These are phyloP conservation scores for Sherardia arvensis DNA, from an alignment of 257 asterid genomes.

Conservation along the genomic window DNA sequence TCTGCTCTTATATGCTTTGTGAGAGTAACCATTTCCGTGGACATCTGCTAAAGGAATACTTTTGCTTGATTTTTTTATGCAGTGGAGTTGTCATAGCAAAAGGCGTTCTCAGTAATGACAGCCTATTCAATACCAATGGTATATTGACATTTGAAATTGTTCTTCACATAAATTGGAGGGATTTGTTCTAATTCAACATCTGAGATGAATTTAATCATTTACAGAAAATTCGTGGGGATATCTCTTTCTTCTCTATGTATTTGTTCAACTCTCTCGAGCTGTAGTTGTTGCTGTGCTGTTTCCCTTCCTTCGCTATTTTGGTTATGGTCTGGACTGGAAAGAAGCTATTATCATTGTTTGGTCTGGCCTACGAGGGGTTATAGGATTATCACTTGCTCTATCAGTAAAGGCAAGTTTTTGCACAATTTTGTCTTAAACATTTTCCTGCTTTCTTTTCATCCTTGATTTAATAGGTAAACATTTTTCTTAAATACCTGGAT, in stretches of 20 bases:
- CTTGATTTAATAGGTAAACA: not conserved
- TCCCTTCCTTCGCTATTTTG: slow-evolving; percentile 73
- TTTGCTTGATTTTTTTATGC: slow-evolving; percentile 17
- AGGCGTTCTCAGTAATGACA: slow-evolving; percentile 48
- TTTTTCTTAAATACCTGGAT: too few species aligned
- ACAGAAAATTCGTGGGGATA: slow-evolving; percentile 90
- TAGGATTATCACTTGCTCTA: slow-evolving; percentile 72
- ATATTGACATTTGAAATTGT: not conserved
- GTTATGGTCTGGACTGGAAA: slow-evolving; percentile 90
- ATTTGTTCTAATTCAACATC: not conserved
- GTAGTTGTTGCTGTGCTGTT: slow-evolving; percentile 61
- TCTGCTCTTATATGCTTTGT: not conserved
- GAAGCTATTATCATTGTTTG: slow-evolving; percentile 83
- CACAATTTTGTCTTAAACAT: too few species aligned
- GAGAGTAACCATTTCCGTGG: not conserved
- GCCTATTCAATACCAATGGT: slow-evolving; percentile 59
- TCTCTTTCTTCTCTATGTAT: slow-evolving; percentile 63
- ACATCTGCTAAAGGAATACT: not conserved
- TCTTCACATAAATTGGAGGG: not conserved
- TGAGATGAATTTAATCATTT: slow-evolving; percentile 14
- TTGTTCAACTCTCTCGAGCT: slow-evolving; percentile 67
- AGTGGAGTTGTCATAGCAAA: slow-evolving; percentile 97
- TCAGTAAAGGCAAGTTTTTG: slow-evolving; percentile 65
- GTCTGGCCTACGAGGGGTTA: slow-evolving; percentile 97
- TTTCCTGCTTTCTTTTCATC: not conserved